phyloP scores from a whole-genome alignment of 164 flowering plant genomes.

The Buxus sempervirens region DNA sequence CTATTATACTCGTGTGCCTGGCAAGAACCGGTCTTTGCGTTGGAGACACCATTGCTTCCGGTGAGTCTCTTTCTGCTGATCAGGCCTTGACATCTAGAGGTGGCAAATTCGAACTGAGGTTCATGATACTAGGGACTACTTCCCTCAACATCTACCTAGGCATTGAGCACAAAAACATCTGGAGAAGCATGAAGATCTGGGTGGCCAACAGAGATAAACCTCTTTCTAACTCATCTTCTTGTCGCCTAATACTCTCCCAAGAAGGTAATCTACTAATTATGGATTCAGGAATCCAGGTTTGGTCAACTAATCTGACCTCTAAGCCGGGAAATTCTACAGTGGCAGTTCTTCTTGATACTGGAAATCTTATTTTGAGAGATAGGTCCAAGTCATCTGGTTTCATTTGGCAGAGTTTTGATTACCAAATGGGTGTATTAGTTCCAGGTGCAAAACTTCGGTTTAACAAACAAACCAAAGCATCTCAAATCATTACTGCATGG shows the following conservation, averaged over 20 bases:
- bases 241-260: constrained; percentile 10
- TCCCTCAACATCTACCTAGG: constrained; percentile 27
- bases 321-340: constrained; percentile 1
- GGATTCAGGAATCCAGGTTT: background rate
- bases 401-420: constrained; percentile 23
- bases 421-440: constrained; percentile 20
- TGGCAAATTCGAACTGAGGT: constrained; percentile 27
- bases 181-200: constrained; percentile 28
- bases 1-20: too few relatives aligned
- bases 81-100: background rate
- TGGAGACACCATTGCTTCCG: too few relatives aligned
- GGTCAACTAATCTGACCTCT: background rate
- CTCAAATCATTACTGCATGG: constrained; percentile 30
- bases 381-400: background rate
- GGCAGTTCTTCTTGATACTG: constrained; percentile 20
- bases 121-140: constrained; percentile 30
- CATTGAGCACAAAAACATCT: constrained; percentile 33
- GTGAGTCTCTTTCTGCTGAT: too few relatives aligned
- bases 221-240: constrained; percentile 15
- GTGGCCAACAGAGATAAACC: constrained; percentile 40
- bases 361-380: constrained; percentile 14
- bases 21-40: too few relatives aligned
- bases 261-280: constrained; percentile 4
- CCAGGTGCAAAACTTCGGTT: constrained; percentile 6
- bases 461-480: constrained; percentile 5